Evolutionary conservation across 1,139 yeast genomes (phyloP).

Genomic region (Taphrina pruni): DNA sequence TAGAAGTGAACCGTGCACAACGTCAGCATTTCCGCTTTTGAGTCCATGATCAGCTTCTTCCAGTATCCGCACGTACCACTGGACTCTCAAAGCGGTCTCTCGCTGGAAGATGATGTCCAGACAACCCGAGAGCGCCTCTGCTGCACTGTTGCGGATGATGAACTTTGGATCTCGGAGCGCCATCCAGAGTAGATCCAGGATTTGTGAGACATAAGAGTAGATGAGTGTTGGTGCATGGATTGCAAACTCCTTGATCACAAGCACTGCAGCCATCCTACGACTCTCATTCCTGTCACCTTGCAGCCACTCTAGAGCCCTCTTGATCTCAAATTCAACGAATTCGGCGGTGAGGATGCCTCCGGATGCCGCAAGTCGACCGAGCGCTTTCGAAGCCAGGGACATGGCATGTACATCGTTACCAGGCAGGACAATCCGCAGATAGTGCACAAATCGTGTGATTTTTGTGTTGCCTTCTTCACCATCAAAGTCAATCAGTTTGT

Average conservation of each 20-base stretch:
- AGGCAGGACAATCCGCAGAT: constrained; percentile 77
- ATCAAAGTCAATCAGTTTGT: constrained; percentile 81
- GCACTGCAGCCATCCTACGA: constrained; percentile 87
- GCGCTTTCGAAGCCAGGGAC: constrained; percentile 81
- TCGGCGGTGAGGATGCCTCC: constrained; percentile 90
- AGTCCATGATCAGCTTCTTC: constrained; percentile 65
- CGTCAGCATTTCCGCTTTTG: constrained; percentile 62
- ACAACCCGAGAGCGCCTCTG: constrained; percentile 77
- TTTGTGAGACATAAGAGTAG: constrained; percentile 76
- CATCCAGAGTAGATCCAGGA: constrained; percentile 83
- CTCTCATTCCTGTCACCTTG: constrained; percentile 73
- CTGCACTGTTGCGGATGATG: constrained; percentile 80
- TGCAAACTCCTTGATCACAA: constrained; percentile 82
- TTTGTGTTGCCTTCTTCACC: constrained; percentile 82
- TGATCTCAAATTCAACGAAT: constrained; percentile 90
- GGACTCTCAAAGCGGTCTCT: constrained; percentile 70
- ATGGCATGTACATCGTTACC: constrained; percentile 83
- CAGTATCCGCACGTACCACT: constrained; percentile 75
- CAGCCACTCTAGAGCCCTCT: constrained; percentile 88
- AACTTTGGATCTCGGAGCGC: constrained; percentile 81
- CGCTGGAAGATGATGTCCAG: constrained; percentile 77
- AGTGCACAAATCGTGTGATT: constrained; percentile 88
- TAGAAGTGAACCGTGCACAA: constrained; percentile 82
- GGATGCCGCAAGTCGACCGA: constrained; percentile 86
- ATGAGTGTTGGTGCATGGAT: constrained; percentile 84